Base-by-base conservation (phyloP, 306 rosid species). In the Luffa aegyptiaca region DNA sequence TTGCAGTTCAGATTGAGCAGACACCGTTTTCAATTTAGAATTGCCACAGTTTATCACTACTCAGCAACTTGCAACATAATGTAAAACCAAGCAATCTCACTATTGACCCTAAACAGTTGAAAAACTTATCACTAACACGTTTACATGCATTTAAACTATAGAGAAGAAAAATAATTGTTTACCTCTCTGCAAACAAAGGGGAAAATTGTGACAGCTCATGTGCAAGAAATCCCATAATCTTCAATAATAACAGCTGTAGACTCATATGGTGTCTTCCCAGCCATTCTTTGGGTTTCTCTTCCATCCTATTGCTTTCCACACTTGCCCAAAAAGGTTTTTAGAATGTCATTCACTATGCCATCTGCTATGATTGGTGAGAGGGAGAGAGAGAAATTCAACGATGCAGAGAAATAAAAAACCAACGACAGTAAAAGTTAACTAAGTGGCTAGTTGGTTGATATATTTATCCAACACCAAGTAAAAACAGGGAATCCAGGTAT, bases 221-320 rank as follows among this genome's bases (percentile, higher is more conserved):
- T 84, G 89, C 97, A 93, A 35, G 94, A 57, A 80, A 93, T 96
- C 75, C 76, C 89, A 76, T 93, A 93, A 81, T 87, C 96, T 75
- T 92, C 88, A 46, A 92, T 87, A 79, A 93, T 37, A 5, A 82
- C 82, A 77, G 90, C 82, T 26, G 96, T 88, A 59, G 90, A 86
- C 82, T 93, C 97, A 10, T 84, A 76, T 21, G 98, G 94, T 17
- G 91, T 88, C 85, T 83, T 93, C 14, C 97, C 97, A 3, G 75
- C 78, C 55, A 86, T 80, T 75, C 87, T 88, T 48, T 81, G 89
- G 82, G 86, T 79, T 84, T 93, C 98, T 75, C 98, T 87, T 45
- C 93, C 98, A 85, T 93, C 98, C 98, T 97, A 93, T 75, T 88
- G 85, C 85, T 90, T 90, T 52, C 92, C 98, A 53, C 83, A 89